Evolutionary conservation across 2,329 filamentous ascomycete species (phyloP), one percentile per base, ranked within the genome.

Genomic region (Penicillium sumatraense): DNA sequence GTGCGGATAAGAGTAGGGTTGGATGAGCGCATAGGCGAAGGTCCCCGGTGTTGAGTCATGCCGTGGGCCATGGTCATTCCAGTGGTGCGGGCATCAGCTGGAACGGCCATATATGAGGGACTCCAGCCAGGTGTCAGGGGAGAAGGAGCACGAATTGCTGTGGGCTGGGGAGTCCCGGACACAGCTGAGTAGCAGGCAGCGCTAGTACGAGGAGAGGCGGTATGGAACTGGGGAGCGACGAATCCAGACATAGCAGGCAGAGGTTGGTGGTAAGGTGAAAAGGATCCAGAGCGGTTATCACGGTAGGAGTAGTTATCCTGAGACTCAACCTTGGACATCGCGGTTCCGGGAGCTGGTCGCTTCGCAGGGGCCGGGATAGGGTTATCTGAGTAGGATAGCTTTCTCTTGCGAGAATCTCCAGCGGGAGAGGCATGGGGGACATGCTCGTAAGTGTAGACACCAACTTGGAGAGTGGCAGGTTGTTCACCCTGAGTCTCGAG

Each of bases 1-100:
- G 87, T 89, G 54, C 88, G 82, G 51, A 90, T 86, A 54, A 90
- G 72, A 21, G 83, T 81, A 35, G 87, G 88, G 54, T 83, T 84
- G 27, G 79, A 68, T 9, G 74, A 61, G 47, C 72, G 68, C 44
- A 68, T 63, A 10, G 81, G 78, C 5, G 83, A 81, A 36, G 79
- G 71, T 47, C 78, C 69, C 41, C 79, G 68, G 59, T 71, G 66
- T 56, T 69, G 67, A 58, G 72, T 68, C 26, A 75, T 58, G 42
- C 69, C 54, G 40, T 75, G 69, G 49, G 69, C 63, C 60, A 77
- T 67, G 11, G 78, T 72, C 13, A 80, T 72, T 1, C 71, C 73
- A 13, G 78, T 72, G 47, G 73, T 79, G 41, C 78, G 77, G 47
- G 70, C 72, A 46, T 78, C 74, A 48, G 74, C 73, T 23, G 72